These are phyloP conservation scores for Solanum paucissectum DNA, from an alignment of 257 asterid genomes.

Conservation along the genomic window DNA sequence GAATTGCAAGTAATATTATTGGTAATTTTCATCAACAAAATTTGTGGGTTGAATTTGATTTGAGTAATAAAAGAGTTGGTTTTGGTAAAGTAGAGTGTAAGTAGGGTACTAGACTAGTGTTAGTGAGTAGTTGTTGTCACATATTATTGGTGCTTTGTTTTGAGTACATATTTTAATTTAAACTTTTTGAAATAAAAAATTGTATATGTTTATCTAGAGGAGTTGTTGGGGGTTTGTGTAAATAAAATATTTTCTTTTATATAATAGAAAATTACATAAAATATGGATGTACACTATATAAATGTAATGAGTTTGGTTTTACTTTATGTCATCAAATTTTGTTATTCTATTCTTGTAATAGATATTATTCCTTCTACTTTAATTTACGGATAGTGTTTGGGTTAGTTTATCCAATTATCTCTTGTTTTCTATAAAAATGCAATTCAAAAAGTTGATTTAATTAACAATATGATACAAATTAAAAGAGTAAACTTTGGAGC, in stretches of 20 bases:
- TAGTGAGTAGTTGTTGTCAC: slow-evolving; percentile 1
- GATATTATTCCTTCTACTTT: not conserved
- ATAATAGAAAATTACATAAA: not conserved
- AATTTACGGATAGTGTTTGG: not conserved
- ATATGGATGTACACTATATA: not conserved
- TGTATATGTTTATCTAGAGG: not conserved
- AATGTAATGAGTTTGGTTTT: not conserved
- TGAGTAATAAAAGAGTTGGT: slow-evolving; percentile 41
- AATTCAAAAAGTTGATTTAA: not conserved
- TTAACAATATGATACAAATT: not conserved
- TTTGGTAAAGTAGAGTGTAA: slow-evolving; percentile 59
- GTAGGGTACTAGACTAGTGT: not conserved
- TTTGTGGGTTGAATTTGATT: slow-evolving; percentile 87
- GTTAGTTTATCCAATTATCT: not conserved
- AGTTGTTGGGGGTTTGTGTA: not conserved
- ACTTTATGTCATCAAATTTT: not conserved
- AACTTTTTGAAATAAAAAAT: not conserved
- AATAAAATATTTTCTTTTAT: not conserved
- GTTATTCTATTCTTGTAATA: not conserved
- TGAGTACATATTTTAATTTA: slow-evolving; percentile 11
- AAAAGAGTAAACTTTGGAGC: not conserved
- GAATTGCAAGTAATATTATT: slow-evolving; percentile 56
- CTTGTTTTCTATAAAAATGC: not conserved
- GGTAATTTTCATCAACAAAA: slow-evolving; percentile 89
- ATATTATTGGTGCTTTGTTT: not conserved